Base-by-base conservation (phyloP, 768 basidiomycete species). In the Candolleomyces eurysporus region DNA sequence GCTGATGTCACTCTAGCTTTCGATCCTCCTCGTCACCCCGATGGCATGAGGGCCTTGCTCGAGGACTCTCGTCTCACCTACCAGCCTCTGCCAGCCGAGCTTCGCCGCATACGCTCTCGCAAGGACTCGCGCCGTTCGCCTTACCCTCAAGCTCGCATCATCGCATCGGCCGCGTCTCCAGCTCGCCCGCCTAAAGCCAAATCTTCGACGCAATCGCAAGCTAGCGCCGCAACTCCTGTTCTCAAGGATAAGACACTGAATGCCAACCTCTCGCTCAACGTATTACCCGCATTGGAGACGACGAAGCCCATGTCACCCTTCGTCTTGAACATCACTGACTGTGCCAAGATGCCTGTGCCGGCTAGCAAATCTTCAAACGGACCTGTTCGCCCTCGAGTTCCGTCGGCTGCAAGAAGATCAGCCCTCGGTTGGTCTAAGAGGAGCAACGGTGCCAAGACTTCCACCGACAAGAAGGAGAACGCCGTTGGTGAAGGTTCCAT, bases 41-140 rank as follows among this genome's bases (percentile, higher is more conserved):
- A 79, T 5, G 86, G 82, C 8, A 92, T 92, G 87, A 83, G 83
- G 64, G 90, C 89, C 0, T 74, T 93, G 59, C 76, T 92, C 1
- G 82, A 90, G 57, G 84, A 91, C 55, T 92, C 90, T 0, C 75
- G 90, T 40, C 80, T 89, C 71, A 89, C 77, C 57, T 92, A 83
- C 56, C 84, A 85, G 0, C 88, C 89, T 5, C 82, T 92, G n/a
- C 86, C 91, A 0, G 86, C 84, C 0, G 89, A 91, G 54, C 79
- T 91, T 19, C 85, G 79, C 55, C 85, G 88, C 17, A 69, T 81
- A 49, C 82, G 89, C 40, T 89, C 88, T 0, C 82, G 90, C 14
- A 90, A 86, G 0, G 80, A 83, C 31, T 92, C 91, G 30, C 80
- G 91, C 17, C 78, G 89, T 0, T 89, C 89, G 5, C 91, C 91